Evolutionary conservation across 257 asterid species (phyloP), one percentile per base, ranked within the genome.

Genomic region (Solanum clarkiae): DNA sequence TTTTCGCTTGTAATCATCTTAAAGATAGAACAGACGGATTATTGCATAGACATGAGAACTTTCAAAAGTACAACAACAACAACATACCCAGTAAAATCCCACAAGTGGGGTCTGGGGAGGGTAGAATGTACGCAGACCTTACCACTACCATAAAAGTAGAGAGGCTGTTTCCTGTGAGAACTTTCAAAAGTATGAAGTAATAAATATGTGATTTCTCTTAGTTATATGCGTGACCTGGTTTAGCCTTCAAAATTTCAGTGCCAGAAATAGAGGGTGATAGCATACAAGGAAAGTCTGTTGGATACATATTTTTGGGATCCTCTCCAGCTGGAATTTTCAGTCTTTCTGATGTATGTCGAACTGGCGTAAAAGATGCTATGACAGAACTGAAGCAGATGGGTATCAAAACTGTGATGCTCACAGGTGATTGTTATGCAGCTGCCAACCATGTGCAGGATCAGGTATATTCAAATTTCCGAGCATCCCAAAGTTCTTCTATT

Each of bases 281-380:
- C 22, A 70, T 20, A 32, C 91, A 90, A 56, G 98, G 97, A 55
- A 93, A 91, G 87, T 93, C 99, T 0, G 85, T 92, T 8, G 93
- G 97, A 42, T 94, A 92, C 80, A 87, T 94, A 40, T 93, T 94
- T 88, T 17, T 91, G 80, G 93, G 92, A 12, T 88, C 98, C 15
- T 88, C 91, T 63, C 93, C 86, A 1, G 93, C 84, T 24, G 98
- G 95, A 47, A 40, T 94, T 45, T 93, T 94, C 88, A 85, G 84
- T 83, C 93, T 96, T 16, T 85, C 97, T 8, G 99, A 96, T 82
- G 70, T 86, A 15, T 94, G 99, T 82, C 91, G 99, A 72, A 94
- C 95, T 0, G 98, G 99, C 45, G 95, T 94, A 51, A 93, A 90
- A 60, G 98, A 96, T 89, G 98, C 98, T 8, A 86, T 96, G 24